These are phyloP conservation scores for Medicago arabica DNA, from an alignment of 306 rosid genomes.

Conservation along the genomic window DNA sequence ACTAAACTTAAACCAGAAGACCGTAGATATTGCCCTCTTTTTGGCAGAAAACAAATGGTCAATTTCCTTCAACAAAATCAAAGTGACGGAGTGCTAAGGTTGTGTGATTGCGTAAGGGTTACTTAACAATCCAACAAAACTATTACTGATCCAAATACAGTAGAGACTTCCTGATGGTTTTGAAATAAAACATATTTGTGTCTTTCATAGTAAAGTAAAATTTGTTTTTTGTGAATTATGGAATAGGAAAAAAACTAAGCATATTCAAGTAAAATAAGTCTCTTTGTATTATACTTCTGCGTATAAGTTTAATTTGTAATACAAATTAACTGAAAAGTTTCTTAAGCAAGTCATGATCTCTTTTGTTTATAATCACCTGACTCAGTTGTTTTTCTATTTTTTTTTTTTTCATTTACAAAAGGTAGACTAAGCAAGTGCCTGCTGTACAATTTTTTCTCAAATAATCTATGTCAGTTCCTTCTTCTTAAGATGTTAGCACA, in stretches of 20 bases:
- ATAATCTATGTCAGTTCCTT: conserved; percentile 11
- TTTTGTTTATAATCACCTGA: background rate
- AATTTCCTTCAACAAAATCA: background rate
- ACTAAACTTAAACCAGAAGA: too few species aligned
- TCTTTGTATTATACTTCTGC: too few species aligned
- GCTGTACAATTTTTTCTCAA: conserved; percentile 24
- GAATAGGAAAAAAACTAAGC: background rate
- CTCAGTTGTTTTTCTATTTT: background rate
- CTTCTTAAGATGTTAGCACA: background rate
- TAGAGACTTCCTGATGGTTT: too few species aligned
- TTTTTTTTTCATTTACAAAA: background rate
- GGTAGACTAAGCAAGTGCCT: background rate
- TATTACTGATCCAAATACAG: too few species aligned
- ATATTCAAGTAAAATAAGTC: background rate
- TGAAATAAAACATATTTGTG: background rate
- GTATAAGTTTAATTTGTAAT: too few species aligned
- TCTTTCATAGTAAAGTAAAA: background rate
- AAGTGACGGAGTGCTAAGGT: too few species aligned
- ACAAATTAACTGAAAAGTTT: too few species aligned
- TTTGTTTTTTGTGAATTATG: background rate
- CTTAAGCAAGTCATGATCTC: background rate
- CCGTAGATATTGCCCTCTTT: background rate
- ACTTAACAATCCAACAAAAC: too few species aligned
- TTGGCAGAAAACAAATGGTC: background rate
- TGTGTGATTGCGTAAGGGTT: too few species aligned